Base-by-base conservation (phyloP, 495 filamentous ascomycete species). In the Hypoxylon rickii region DNA sequence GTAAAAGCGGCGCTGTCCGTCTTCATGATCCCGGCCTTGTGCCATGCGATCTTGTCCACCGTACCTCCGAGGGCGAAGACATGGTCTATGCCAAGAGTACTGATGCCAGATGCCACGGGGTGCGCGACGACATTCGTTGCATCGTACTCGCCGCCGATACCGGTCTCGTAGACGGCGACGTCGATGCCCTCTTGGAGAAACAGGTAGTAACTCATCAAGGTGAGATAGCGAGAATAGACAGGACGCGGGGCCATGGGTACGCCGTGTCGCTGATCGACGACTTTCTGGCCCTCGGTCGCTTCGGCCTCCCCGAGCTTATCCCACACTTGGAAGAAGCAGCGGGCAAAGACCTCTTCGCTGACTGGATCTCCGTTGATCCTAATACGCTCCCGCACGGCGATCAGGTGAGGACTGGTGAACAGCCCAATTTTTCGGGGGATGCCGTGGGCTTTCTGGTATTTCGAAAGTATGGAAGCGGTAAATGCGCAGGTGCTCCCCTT, bases 11-110 rank as follows among this genome's bases (percentile, higher is more conserved):
- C 80, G 8, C 76, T 76, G 0, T 82, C 84, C 1, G 67, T 18
- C 68, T 97, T 98, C 75, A 96, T 87, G 44, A 97, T 93, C 10
- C 94, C 94, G 10, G 83, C 89, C 70, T 98, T 97, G 65, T 98
- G 93, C 94, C 95, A 97, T 3, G 95, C 93, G 54, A 98, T 98
- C 58, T 92, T 80, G 41, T 92, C 89, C 34, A 96, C 85, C 0
- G 94, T 95, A 26, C 81, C 70, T 11, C 94, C 94, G 24, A 98
- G 80, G 66, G 91, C 76, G 12, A 76, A 78, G 11, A 85, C 83
- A 63, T 98, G 94, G 61, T 98, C 95, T 57, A 98, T 96, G 6
- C 91, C 94, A 18, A 98, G 76, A 40, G 86, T 91, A 10, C 86
- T 89, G 37, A 98, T 89, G 0, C 86, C 92, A 2, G 81, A 81